These are phyloP conservation scores for Peronosclerospora sorghi DNA, from an alignment of 352 stramenopile genomes.

Conservation along the genomic window DNA sequence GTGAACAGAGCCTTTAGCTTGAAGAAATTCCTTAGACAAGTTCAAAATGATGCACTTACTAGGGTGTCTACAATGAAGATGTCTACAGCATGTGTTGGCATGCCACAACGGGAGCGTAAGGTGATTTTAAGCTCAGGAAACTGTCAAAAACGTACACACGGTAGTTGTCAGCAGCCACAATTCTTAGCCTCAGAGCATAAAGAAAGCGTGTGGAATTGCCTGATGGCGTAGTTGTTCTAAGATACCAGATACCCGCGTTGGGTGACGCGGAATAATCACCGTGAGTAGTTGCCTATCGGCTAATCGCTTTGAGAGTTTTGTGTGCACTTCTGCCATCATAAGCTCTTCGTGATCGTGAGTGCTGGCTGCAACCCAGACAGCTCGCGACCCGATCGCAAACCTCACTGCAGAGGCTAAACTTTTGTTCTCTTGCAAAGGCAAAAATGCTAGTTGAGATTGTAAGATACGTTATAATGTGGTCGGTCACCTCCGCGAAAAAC, in stretches of 20 bases:
- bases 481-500: background rate
- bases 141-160: slow-evolving; percentile 11
- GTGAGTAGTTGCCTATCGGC: slow-evolving; percentile 18
- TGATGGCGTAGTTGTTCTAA: slow-evolving; percentile 19
- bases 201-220: slow-evolving; percentile 9
- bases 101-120: slow-evolving; percentile 21
- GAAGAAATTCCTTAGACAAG: background rate
- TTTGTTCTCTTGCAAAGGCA: slow-evolving; percentile 1
- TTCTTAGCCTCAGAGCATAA: background rate
- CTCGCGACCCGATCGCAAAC: slow-evolving; percentile 16
- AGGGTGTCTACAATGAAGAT: slow-evolving; percentile 65
- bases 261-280: slow-evolving; percentile 54
- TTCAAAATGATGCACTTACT: slow-evolving; percentile 14
- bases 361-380: slow-evolving; percentile 43
- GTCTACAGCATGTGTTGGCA: slow-evolving; percentile 18
- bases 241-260: slow-evolving; percentile 28
- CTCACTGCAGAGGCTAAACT: slow-evolving; percentile 1
- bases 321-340: slow-evolving; percentile 33
- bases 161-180: background rate
- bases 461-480: background rate
- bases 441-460: slow-evolving; percentile 7
- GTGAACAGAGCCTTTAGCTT: background rate
- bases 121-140: slow-evolving; percentile 28
- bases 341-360: slow-evolving; percentile 61
- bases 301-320: slow-evolving; percentile 9